A percentile compares a stretch with the other conserved stretches of the same genome.
Evolutionary conservation across 352 stramenopile species (phyloP).

Genomic region (Pythium monospermum): DNA sequence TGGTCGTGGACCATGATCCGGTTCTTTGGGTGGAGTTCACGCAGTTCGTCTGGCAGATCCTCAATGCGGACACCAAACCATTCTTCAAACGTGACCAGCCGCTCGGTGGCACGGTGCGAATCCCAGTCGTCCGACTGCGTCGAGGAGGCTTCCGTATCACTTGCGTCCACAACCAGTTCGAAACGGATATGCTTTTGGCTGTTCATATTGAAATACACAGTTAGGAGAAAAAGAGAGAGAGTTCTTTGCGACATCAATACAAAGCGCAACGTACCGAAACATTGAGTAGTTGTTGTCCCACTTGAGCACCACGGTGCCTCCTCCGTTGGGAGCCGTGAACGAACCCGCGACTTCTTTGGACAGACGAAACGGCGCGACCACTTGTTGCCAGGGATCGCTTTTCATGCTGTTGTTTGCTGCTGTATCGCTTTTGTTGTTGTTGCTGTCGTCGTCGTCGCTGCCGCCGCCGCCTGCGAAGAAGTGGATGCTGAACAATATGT

Average conservation of each 20-base stretch:
- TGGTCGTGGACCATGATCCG: conserved; percentile 48
- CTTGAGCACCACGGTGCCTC: conserved; percentile 43
- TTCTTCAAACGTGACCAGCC: conserved; percentile 46
- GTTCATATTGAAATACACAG: neutral
- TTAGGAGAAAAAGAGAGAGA: too few species aligned
- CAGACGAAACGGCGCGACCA: neutral
- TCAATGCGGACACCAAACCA: conserved; percentile 55
- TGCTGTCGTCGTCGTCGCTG: neutral
- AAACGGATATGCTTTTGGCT: conserved; percentile 43
- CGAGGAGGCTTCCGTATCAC: conserved; percentile 8
- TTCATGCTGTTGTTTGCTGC: conserved; percentile 28
- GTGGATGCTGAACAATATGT: conserved; percentile 49
- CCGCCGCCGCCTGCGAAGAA: conserved; percentile 32
- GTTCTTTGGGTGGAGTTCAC: conserved; percentile 30
- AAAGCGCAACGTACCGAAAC: conserved; percentile 33
- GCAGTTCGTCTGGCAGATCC: conserved; percentile 28
- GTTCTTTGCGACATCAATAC: too few species aligned
- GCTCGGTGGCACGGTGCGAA: conserved; percentile 29
- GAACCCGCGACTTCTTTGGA: conserved; percentile 29
- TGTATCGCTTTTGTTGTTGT: too few species aligned
- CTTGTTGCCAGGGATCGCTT: conserved; percentile 3
- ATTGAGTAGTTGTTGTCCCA: conserved; percentile 64
- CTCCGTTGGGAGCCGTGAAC: conserved; percentile 23
- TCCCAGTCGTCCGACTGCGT: conserved; percentile 22
- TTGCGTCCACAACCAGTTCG: conserved; percentile 19